These are phyloP conservation scores for Quercus agrifolia DNA, from an alignment of 306 rosid species.

Conservation along the genomic window DNA sequence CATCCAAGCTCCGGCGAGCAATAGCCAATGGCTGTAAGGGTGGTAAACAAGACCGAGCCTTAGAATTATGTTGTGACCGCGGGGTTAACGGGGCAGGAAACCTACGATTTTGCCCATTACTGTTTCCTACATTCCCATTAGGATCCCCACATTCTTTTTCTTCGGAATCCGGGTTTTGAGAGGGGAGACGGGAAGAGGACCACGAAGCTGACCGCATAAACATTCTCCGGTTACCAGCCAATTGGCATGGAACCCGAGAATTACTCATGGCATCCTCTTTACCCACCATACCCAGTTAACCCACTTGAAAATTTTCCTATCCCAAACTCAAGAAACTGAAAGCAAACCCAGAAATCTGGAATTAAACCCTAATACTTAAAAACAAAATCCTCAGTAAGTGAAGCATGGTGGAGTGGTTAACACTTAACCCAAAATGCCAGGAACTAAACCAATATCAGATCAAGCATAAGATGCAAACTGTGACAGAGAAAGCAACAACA, in stretches of 20 bases:
- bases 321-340: background rate
- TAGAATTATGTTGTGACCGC: conserved; percentile 83
- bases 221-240: conserved; percentile 56
- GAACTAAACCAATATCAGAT: conserved; percentile 38
- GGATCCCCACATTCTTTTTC: conserved; percentile 54
- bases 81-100: conserved; percentile 85
- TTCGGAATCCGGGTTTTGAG: conserved; percentile 40
- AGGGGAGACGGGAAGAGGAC: conserved; percentile 74
- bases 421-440: conserved; percentile 21
- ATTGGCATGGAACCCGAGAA: conserved; percentile 47
- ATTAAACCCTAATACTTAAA: conserved; percentile 18
- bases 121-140: conserved; percentile 31
- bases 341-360: conserved; percentile 16
- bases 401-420: conserved; percentile 8
- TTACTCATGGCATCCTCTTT: conserved; percentile 55
- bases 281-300: conserved; percentile 72
- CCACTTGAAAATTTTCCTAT: background rate
- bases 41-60: conserved; percentile 82
- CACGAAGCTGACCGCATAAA: conserved; percentile 91
- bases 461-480: conserved; percentile 33
- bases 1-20: conserved; percentile 91
- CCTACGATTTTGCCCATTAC: conserved; percentile 45
- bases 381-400: conserved; percentile 3
- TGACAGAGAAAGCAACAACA: background rate
- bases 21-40: conserved; percentile 91